Evolutionary conservation across 2,329 filamentous ascomycete genomes (phyloP).

Genomic region (Stachybotrys chlorohalonatus): DNA sequence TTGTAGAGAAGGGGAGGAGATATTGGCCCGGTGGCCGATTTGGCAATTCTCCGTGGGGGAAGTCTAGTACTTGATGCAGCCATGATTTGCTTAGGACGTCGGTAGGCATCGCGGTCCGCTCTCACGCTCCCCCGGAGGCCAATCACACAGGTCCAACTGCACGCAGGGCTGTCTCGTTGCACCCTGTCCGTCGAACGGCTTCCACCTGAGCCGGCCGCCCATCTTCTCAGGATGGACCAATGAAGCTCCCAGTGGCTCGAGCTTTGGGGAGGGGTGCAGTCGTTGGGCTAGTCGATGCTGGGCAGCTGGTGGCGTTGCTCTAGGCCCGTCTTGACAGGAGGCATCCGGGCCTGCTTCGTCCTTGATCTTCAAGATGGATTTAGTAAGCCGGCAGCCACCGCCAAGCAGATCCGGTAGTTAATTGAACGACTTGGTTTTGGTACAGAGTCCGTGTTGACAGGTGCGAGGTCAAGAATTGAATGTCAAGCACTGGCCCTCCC

Average conservation of each 20-base stretch:
- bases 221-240: background rate
- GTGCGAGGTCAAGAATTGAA: too few relatives aligned
- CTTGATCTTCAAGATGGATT: too few relatives aligned
- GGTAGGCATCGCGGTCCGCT: background rate
- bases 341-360: too few relatives aligned
- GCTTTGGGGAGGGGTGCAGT: too few relatives aligned
- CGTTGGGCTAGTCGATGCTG: too few relatives aligned
- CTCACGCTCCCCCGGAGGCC: background rate
- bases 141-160: background rate
- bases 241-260: background rate
- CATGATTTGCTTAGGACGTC: background rate
- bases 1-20: too few relatives aligned
- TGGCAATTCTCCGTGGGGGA: background rate
- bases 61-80: background rate
- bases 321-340: background rate
- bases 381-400: too few relatives aligned
- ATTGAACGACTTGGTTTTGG: too few relatives aligned
- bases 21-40: too few relatives aligned
- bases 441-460: too few relatives aligned
- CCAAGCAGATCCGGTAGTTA: too few relatives aligned
- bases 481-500: too few relatives aligned
- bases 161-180: background rate
- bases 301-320: background rate
- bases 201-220: background rate
- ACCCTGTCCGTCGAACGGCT: background rate